Base-by-base conservation (phyloP, 306 rosid genomes). In the Echinosophora koreensis region DNA sequence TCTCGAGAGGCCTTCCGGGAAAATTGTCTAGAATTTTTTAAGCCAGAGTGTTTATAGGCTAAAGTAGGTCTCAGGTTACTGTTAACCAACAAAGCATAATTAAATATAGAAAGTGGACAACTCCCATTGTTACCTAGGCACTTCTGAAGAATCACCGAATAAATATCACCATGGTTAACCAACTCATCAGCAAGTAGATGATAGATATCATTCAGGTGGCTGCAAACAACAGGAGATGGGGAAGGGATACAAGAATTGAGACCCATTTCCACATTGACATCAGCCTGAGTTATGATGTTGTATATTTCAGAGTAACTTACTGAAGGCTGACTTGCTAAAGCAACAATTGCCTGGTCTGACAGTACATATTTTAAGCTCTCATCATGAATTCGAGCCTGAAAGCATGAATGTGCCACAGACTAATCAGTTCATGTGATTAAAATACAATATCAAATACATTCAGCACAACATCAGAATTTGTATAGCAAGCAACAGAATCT, bases 361-460 rank as follows among this genome's bases (percentile, higher is more conserved):
- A 92, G 57, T 44, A 92, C 97, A 71, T 85, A 90, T 87, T 92
- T 90, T 81, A 88, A 85, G 88, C 92, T 92, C 88, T 95, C 98
- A 70, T 95, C 97, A 72, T 92, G 98, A 41, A 95, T 76, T 14
- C 97, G 97, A 77, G 98, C 97, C 98, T 92, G 97, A 71, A 83
- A 86, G 52, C 78, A 76, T 77, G 83, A 65, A 77, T 74, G 73
- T 18, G 62, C 54, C 71, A 64, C 66, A 68, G 37, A 77, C 63
- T 38, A 56, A 80, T 82, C 17, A 71, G 47, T 81, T 79, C 18
- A 69, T 67, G 80, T 58, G 59, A 37, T 60, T 50, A 46, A 38
- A 34, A 51, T 6, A 16, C 8, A 68, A 49, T 41, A 76, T 57
- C 27, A 15, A 73, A 74, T 62, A 30, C 51, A 6, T 69, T 65